Percentiles rank a stretch among this genome's conserved stretches.
These are phyloP conservation scores for Mycosphaerella sp. DNA, from an alignment of 2,329 filamentous ascomycete species.

Conservation along the genomic window DNA sequence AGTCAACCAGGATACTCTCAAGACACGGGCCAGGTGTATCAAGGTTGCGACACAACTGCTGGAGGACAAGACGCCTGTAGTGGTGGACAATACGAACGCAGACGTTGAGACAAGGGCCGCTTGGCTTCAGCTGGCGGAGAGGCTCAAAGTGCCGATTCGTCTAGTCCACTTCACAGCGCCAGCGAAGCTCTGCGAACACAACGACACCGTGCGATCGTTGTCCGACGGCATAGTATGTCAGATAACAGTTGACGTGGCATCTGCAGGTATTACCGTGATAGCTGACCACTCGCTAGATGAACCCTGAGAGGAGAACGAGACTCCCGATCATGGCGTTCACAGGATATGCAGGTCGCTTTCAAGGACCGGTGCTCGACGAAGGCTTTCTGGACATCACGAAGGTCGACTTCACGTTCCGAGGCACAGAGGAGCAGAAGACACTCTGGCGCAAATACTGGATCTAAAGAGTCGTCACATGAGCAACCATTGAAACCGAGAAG, in stretches of 20 bases:
- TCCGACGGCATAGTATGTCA: conserved; percentile 35
- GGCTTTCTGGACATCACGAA: conserved; percentile 76
- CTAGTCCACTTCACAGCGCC: conserved; percentile 79
- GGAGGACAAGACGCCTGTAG: conserved; percentile 58
- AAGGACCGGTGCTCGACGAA: conserved; percentile 64
- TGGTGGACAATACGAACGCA: conserved; percentile 92
- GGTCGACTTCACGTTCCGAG: conserved; percentile 58
- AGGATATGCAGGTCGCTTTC: conserved; percentile 65
- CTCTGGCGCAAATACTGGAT: conserved; percentile 76
- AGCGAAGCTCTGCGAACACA: conserved; percentile 68
- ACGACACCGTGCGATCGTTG: conserved; percentile 73
- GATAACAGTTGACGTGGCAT: conserved; percentile 3
- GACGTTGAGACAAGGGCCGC: conserved; percentile 67
- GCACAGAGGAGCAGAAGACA: conserved; percentile 59
- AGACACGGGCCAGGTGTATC: conserved; percentile 62
- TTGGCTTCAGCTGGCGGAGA: conserved; percentile 70
- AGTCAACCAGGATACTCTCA: conserved; percentile 85
- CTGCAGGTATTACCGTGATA: conserved; percentile 4
- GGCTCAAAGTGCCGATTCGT: conserved; percentile 66
- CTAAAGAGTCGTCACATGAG: conserved; percentile 18
- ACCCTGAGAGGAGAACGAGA: conserved; percentile 69
- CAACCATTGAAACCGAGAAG: not conserved
- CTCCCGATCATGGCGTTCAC: conserved; percentile 77
- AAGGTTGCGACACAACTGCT: conserved; percentile 64
- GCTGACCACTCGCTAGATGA: conserved; percentile 49